Conservation (phyloP, 1,284 basidiomycete species). For the Rhizoctonia solani region DNA sequence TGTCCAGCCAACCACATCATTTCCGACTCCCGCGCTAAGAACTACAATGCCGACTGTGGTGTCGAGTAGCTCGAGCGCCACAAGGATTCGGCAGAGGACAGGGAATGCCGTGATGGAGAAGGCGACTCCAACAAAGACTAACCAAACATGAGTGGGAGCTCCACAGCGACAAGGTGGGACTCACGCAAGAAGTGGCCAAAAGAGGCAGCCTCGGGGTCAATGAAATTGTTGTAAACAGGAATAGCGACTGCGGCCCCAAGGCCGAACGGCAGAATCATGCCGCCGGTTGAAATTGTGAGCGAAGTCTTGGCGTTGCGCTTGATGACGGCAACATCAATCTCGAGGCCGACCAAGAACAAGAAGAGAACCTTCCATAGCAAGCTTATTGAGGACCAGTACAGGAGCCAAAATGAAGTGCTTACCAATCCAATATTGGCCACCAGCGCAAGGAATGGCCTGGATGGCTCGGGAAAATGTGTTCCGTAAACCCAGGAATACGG, state of each 20-base stretch:
- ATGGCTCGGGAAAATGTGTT: slow-evolving; percentile 75
- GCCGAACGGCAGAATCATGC: slow-evolving; percentile 80
- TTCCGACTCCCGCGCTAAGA: slow-evolving; percentile 91
- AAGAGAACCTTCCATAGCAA: slow-evolving; percentile 87
- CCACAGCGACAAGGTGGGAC: slow-evolving; percentile 63
- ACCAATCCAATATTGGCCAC: slow-evolving; percentile 93
- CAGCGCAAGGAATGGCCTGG: slow-evolving; percentile 79
- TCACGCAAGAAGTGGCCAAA: slow-evolving; percentile 90
- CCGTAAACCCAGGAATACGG: slow-evolving; percentile 69
- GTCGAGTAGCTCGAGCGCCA: slow-evolving; percentile 71
- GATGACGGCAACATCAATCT: slow-evolving; percentile 83
- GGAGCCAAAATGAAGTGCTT: too few relatives aligned
- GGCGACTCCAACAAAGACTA: slow-evolving; percentile 47
- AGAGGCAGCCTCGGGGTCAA: slow-evolving; percentile 54
- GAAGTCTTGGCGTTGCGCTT: slow-evolving; percentile 74
- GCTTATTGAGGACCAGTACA: too few relatives aligned
- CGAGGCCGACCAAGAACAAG: slow-evolving; percentile 88
- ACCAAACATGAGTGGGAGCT: not conserved
- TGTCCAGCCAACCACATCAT: slow-evolving; percentile 67
- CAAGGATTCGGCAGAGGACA: slow-evolving; percentile 88
- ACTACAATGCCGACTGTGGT: slow-evolving; percentile 93
- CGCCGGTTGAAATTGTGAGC: slow-evolving; percentile 58
- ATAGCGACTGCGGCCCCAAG: slow-evolving; percentile 82
- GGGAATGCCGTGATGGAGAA: slow-evolving; percentile 49
- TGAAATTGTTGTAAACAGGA: slow-evolving; percentile 80